Conservation (phyloP, 2,329 filamentous ascomycete genomes). For the Cladosporium sp. region DNA sequence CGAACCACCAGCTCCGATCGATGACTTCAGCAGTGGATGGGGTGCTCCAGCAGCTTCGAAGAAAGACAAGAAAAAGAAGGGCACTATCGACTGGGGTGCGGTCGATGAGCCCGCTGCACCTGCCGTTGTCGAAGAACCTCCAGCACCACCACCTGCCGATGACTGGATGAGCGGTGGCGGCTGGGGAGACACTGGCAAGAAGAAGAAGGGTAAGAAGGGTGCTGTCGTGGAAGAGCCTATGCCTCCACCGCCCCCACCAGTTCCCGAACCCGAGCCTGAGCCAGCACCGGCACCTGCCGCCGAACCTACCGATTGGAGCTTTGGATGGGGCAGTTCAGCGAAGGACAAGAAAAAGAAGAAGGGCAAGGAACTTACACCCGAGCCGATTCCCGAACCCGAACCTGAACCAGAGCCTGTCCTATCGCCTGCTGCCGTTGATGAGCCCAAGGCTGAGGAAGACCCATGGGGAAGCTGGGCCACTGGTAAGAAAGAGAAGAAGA, state of each 20-base stretch:
- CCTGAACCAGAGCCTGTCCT: conserved; percentile 28
- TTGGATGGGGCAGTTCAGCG: conserved; percentile 17
- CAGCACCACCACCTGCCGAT: conserved; percentile 24
- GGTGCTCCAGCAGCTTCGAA: conserved; percentile 53
- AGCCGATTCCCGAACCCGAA: conserved; percentile 24
- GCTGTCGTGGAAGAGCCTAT: conserved; percentile 20
- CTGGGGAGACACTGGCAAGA: conserved; percentile 32
- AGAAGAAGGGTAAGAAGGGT: conserved; percentile 35
- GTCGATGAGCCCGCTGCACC: conserved; percentile 26
- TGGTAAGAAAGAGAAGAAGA: conserved; percentile 55
- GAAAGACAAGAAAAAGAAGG: conserved; percentile 50
- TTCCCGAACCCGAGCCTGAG: background rate
- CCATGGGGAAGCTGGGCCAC: conserved; percentile 57
- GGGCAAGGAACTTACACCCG: conserved; percentile 22
- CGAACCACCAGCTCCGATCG: conserved; percentile 36
- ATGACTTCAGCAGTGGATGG: conserved; percentile 53
- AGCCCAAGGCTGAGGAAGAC: conserved; percentile 50
- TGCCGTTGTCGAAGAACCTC: conserved; percentile 11
- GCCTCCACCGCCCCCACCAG: conserved; percentile 12
- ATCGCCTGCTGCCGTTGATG: conserved; percentile 50
- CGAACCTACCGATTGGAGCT: conserved; percentile 16
- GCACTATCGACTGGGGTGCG: conserved; percentile 37
- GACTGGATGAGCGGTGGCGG: conserved; percentile 27
- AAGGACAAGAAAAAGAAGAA: conserved; percentile 32
- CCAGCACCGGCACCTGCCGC: conserved; percentile 5